Conservation (phyloP, 345 rosid genomes). For the Anastatica hierochuntica region DNA sequence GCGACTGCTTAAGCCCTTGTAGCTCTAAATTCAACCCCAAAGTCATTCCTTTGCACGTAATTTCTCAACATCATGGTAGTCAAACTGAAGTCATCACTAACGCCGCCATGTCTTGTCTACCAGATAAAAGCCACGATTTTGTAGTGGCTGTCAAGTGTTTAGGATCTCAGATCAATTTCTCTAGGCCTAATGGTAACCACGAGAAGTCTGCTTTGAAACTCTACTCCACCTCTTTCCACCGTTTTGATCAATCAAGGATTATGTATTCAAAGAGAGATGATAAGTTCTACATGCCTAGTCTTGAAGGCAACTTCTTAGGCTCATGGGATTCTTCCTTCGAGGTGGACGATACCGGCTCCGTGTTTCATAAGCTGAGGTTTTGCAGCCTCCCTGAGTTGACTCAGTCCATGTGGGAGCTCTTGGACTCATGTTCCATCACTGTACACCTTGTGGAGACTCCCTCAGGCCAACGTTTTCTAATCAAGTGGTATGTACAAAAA, state of each 20-base stretch:
- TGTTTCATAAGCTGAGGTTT: not conserved
- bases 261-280: constrained; percentile 9
- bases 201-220: too few relatives aligned
- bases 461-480: constrained; percentile 7
- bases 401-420: constrained; percentile 6
- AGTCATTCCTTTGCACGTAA: not conserved
- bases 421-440: constrained; percentile 11
- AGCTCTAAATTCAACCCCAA: constrained; percentile 6
- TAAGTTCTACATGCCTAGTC: constrained; percentile 1
- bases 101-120: constrained; percentile 1
- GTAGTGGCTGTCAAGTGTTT: not conserved
- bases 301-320: not conserved
- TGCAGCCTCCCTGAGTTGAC: constrained; percentile 2
- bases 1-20: constrained; percentile 1
- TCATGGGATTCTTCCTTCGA: constrained; percentile 4
- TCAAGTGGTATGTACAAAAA: not conserved
- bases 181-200: too few relatives aligned
- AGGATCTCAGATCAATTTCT: not conserved
- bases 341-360: not conserved
- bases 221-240: not conserved
- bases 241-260: not conserved
- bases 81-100: not conserved
- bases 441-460: constrained; percentile 10
- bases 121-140: not conserved
- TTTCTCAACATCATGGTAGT: not conserved